Evolutionary conservation across 495 filamentous ascomycete genomes (phyloP).

Genomic region (Rhypophila decipiens): DNA sequence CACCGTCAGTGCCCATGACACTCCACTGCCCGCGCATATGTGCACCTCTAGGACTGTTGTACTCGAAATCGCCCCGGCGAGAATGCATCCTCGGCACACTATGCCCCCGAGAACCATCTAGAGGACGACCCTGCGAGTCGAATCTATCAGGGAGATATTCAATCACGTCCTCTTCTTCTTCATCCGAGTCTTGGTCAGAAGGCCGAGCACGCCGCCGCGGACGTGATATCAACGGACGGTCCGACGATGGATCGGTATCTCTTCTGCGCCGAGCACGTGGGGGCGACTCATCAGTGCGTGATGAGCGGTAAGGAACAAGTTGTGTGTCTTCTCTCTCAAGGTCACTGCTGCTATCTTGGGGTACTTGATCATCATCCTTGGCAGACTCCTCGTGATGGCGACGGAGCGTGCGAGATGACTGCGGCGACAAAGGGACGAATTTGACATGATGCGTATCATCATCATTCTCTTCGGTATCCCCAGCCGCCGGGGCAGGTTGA

Average conservation of each 20-base stretch:
- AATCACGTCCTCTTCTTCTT: conserved; percentile 28
- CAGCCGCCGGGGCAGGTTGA: not conserved
- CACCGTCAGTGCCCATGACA: conserved; percentile 21
- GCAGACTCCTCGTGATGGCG: conserved; percentile 24
- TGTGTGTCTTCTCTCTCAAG: not conserved
- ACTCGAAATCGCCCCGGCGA: conserved; percentile 24
- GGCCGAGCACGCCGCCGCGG: conserved; percentile 9
- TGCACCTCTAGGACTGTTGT: conserved; percentile 9
- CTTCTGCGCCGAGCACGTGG: conserved; percentile 15
- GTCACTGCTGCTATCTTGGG: conserved; percentile 2
- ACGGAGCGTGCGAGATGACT: conserved; percentile 32
- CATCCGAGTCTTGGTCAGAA: conserved; percentile 19
- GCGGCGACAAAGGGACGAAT: conserved; percentile 39
- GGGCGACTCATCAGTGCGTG: too few species aligned
- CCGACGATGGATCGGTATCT: conserved; percentile 29
- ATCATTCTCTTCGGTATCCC: conserved; percentile 5
- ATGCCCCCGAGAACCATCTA: conserved; percentile 13
- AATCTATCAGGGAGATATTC: conserved; percentile 59
- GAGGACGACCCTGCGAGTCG: conserved; percentile 51
- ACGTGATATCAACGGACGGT: conserved; percentile 16
- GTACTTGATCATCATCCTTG: conserved; percentile 8
- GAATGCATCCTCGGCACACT: conserved; percentile 5
- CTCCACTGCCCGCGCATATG: conserved; percentile 25
- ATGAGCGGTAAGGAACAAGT: not conserved
- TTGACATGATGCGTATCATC: conserved; percentile 21